phyloP scores from a whole-genome alignment of 2,329 filamentous ascomycete genomes.

The Bipolaris gigantea region DNA sequence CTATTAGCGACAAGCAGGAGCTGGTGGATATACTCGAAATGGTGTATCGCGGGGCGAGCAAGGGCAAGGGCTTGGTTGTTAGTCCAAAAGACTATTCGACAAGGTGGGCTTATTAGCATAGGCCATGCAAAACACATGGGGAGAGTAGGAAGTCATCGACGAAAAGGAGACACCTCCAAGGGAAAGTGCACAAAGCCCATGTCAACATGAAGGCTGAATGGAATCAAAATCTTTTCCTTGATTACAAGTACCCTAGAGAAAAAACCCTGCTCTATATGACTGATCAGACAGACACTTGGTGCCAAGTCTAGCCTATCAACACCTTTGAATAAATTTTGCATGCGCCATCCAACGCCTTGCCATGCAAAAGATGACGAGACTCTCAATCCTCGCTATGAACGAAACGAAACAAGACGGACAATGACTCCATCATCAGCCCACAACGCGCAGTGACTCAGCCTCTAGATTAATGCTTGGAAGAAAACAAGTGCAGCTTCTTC shows the following conservation, averaged over 20 bases:
- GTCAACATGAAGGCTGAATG: background rate
- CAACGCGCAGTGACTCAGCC: constrained; percentile 3
- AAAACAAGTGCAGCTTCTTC: constrained; percentile 63
- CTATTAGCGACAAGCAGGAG: constrained; percentile 92
- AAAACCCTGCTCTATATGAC: background rate
- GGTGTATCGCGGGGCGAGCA: constrained; percentile 92
- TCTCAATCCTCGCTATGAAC: constrained; percentile 9
- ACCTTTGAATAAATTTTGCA: background rate
- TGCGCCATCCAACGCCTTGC: constrained; percentile 12
- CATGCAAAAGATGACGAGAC: constrained; percentile 12
- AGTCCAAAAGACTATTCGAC: constrained; percentile 82
- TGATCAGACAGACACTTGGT: background rate
- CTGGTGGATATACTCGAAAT: constrained; percentile 98
- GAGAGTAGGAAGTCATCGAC: too few species aligned
- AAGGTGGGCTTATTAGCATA: constrained; percentile 54
- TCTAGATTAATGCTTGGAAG: constrained; percentile 32
- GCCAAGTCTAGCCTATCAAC: background rate
- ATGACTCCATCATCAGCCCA: constrained; percentile 5
- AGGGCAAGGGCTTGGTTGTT: constrained; percentile 89
- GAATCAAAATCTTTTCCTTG: background rate
- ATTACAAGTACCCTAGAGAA: background rate
- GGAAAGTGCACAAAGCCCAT: too few species aligned
- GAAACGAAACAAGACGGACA: constrained; percentile 18
- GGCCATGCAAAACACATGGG: background rate
- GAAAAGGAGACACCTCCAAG: too few species aligned